phyloP scores from a whole-genome alignment of 2,329 filamentous ascomycete genomes.

The Beauveria pseudobassiana region DNA sequence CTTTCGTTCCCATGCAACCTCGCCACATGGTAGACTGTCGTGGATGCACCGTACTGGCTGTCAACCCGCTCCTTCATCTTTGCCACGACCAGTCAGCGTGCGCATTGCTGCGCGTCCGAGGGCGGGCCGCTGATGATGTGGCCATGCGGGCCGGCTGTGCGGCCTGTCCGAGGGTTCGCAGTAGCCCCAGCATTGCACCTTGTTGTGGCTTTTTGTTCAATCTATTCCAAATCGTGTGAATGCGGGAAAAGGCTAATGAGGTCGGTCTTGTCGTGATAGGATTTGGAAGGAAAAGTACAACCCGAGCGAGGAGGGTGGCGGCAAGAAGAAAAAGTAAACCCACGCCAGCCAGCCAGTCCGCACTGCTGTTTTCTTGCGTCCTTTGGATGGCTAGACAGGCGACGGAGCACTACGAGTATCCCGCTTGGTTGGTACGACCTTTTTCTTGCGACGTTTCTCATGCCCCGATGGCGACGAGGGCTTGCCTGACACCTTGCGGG shows the following conservation, averaged over 20 bases:
- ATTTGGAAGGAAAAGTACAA: conserved; percentile 98
- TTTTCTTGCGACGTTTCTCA: too few species aligned
- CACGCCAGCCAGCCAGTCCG: not conserved
- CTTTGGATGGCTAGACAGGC: too few species aligned
- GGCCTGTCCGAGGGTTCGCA: not conserved
- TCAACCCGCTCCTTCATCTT: not conserved
- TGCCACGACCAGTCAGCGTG: not conserved
- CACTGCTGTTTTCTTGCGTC: not conserved
- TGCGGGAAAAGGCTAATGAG: not conserved
- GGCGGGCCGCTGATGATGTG: not conserved
- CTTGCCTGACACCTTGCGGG: too few species aligned
- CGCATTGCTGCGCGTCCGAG: too few species aligned
- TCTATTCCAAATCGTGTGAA: not conserved
- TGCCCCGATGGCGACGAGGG: too few species aligned
- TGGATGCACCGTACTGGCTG: not conserved
- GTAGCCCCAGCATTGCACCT: too few species aligned
- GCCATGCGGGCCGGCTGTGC: conserved; percentile 1
- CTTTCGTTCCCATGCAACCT: not conserved
- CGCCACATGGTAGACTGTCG: not conserved
- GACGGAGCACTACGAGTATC: too few species aligned
- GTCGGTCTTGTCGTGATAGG: conserved; percentile 40
- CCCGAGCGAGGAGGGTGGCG: conserved; percentile 29
- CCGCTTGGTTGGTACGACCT: too few species aligned
- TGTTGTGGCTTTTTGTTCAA: not conserved
- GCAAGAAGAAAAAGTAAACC: conserved; percentile 31